These are phyloP conservation scores for Avena atlantica DNA, from an alignment of 176 grass and related monocot genomes.

Conservation along the genomic window DNA sequence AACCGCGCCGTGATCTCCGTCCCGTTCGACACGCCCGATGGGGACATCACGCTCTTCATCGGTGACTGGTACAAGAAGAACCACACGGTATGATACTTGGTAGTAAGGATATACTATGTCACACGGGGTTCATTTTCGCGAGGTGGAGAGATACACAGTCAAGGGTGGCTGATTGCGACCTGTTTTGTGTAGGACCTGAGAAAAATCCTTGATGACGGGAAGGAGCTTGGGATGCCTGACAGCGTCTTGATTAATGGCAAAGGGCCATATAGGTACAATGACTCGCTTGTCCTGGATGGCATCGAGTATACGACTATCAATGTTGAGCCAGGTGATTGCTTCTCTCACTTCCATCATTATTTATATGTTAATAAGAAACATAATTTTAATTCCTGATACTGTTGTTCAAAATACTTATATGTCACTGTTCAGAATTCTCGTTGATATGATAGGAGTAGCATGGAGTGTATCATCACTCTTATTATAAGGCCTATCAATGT, in stretches of 20 bases:
- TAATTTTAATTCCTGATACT: too few relatives aligned
- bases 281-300: constrained; percentile 70
- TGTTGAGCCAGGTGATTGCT: constrained; percentile 81
- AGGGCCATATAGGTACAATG: constrained; percentile 85
- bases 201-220: constrained; percentile 76
- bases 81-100: constrained; percentile 58
- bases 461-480: too few relatives aligned
- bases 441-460: too few relatives aligned
- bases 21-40: constrained; percentile 72
- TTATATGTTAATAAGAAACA: too few relatives aligned
- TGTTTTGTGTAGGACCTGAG: constrained; percentile 63
- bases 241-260: constrained; percentile 94
- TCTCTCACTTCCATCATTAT: neutral
- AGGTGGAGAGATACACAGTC: neutral
- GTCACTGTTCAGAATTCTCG: too few relatives aligned
- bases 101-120: neutral
- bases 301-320: constrained; percentile 84
- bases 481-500: too few relatives aligned
- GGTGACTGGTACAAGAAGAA: constrained; percentile 97
- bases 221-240: constrained; percentile 82
- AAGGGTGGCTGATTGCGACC: neutral
- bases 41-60: constrained; percentile 79
- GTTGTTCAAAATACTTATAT: too few relatives aligned
- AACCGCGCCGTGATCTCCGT: constrained; percentile 77
- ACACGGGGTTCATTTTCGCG: neutral